Base-by-base conservation (phyloP, 2,329 filamentous ascomycete genomes). In the Clonostachys rosea region DNA sequence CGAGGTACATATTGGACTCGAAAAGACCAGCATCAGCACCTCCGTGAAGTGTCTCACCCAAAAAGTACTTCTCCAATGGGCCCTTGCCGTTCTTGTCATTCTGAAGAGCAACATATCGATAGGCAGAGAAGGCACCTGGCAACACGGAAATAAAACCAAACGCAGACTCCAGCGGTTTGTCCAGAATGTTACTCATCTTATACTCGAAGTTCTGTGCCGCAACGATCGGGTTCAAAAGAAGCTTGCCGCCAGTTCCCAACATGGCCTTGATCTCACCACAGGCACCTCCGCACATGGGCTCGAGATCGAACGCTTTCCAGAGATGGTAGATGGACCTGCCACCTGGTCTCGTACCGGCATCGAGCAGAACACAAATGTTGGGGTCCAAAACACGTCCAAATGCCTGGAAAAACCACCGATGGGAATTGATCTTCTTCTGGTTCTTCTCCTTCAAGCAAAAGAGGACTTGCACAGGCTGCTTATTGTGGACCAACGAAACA, bases 361-460 rank as follows among this genome's bases (percentile, higher is more conserved):
- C 94, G 54, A 99, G 82, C 45, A 99, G 79, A 11, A 97, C 92
- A 61, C 94, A 97, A 56, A 99, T 95, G 60, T 97, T 97, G 37
- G 94, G 94, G 52, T 97, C 87, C 41, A 99, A 71, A 4, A 97
- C 88, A 18, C 85, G 82, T 34, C 94, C 94, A 64, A 99, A 99
- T 1, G 92, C 94, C 57, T 95, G 87, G 78, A 99, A 99, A 73
- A 99, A 97, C 94, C 94, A 99, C 64, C 94, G 79, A 66, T 99
- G 94, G 0, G 94, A 97, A 65, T 99, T 99, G 80, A 99, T 99
- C 78, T 99, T 99, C 76, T 99, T 99, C 73, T 96, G 91, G 64
- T 99, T 99, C 81, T 96, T 97, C 64, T 99, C 94, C 74, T 99
- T 99, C 51, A 99, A 69, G 66, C 94, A 99, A 75, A 99, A 99